Percentiles rank a stretch among this genome's conserved stretches.
Conservation (phyloP, 2,329 filamentous ascomycete species). For the Exophiala viscosa region DNA sequence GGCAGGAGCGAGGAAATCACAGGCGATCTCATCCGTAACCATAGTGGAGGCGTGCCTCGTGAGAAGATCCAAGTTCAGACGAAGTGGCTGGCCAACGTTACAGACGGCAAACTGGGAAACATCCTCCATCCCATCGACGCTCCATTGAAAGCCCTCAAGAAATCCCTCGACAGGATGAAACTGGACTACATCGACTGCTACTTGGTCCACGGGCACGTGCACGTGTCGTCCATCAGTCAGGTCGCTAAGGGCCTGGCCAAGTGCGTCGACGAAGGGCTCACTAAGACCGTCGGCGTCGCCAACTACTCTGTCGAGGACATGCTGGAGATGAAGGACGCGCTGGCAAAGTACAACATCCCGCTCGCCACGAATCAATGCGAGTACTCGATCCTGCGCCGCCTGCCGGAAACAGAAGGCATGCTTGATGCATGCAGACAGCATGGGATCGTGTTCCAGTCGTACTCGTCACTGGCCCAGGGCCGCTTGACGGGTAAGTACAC, state of each 20-base stretch:
- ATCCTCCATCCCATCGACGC: constrained; percentile 33
- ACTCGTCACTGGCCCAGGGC: constrained; percentile 41
- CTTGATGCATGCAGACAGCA: constrained; percentile 40
- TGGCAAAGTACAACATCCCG: constrained; percentile 37
- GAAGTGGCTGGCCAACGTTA: constrained; percentile 39
- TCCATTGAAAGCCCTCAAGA: constrained; percentile 37
- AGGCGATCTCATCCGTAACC: constrained; percentile 36
- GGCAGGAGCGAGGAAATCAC: constrained; percentile 44
- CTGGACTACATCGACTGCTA: constrained; percentile 43
- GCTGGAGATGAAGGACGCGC: constrained; percentile 41
- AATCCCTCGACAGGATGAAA: constrained; percentile 37
- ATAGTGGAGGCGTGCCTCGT: constrained; percentile 31
- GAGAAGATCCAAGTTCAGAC: constrained; percentile 41
- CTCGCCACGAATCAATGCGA: constrained; percentile 47
- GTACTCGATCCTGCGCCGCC: constrained; percentile 41
- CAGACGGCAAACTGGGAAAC: constrained; percentile 24
- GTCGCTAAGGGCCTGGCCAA: constrained; percentile 42
- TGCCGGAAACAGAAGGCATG: constrained; percentile 40
- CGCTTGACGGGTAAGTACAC: constrained; percentile 42
- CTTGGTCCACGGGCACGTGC: constrained; percentile 45
- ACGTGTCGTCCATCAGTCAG: constrained; percentile 38
- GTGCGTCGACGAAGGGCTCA: constrained; percentile 42
- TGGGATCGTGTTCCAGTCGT: constrained; percentile 43
- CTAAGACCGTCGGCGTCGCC: constrained; percentile 43
- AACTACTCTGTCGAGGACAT: constrained; percentile 44